A percentile compares a stretch with the other conserved stretches of the same genome.
These are phyloP conservation scores for Knoxdaviesia proteae DNA, from an alignment of 2,329 filamentous ascomycete genomes.

Conservation along the genomic window DNA sequence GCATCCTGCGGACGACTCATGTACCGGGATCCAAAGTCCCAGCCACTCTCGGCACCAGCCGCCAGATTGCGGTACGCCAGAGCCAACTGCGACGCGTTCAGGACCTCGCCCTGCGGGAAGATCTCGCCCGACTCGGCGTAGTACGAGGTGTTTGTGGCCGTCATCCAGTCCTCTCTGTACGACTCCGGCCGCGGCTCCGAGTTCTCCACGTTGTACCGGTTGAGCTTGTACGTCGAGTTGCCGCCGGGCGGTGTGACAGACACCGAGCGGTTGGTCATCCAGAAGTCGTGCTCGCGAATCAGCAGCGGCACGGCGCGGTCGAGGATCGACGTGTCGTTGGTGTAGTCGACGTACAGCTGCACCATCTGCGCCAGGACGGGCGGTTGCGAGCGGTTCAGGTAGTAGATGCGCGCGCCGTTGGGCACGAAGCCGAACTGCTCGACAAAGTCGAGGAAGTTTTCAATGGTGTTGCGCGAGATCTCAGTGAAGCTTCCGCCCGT, in stretches of 20 bases:
- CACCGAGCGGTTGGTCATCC: conserved; percentile 37
- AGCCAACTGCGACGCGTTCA: conserved; percentile 30
- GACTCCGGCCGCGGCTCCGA: conserved; percentile 48
- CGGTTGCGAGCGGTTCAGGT: conserved; percentile 47
- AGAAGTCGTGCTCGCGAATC: conserved; percentile 43
- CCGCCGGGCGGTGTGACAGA: conserved; percentile 18
- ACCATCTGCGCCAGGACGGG: conserved; percentile 48
- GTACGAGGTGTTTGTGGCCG: conserved; percentile 44
- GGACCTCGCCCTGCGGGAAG: conserved; percentile 27
- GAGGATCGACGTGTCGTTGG: conserved; percentile 36
- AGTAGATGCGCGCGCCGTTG: conserved; percentile 47
- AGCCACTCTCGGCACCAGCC: conserved; percentile 43
- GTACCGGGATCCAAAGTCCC: conserved; percentile 43
- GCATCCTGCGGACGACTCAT: conserved; percentile 35
- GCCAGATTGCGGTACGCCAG: conserved; percentile 40
- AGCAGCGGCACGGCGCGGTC: conserved; percentile 39
- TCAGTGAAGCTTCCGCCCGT: conserved; percentile 41
- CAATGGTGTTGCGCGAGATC: conserved; percentile 45
- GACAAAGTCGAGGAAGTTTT: conserved; percentile 48
- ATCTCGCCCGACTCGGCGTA: conserved; percentile 35
- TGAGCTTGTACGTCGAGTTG: conserved; percentile 29
- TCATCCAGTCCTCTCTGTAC: conserved; percentile 42
- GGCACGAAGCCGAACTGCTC: conserved; percentile 45
- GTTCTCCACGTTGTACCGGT: conserved; percentile 39
- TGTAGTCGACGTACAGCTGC: conserved; percentile 40